A percentile compares a stretch with the other conserved stretches of the same genome.
phyloP scores from a whole-genome alignment of 2,329 filamentous ascomycete species.

The Fusarium armeniacum region DNA sequence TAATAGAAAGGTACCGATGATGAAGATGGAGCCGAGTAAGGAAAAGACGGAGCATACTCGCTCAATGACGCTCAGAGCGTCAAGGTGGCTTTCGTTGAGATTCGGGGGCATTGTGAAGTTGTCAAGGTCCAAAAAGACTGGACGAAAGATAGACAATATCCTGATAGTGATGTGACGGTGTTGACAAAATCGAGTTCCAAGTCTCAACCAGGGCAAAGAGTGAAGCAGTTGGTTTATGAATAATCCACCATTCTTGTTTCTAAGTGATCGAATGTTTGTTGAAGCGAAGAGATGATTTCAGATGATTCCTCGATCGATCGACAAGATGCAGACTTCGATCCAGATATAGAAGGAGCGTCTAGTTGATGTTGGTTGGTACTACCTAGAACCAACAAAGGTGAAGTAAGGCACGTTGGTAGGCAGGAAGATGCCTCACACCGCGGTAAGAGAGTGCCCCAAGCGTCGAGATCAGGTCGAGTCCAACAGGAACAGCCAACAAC shows the following conservation, averaged over 20 bases:
- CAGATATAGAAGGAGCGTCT: slow-evolving; percentile 28
- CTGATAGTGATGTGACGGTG: background rate
- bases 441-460: slow-evolving; percentile 3
- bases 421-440: slow-evolving; percentile 1
- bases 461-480: background rate
- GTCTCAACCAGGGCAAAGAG: background rate
- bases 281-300: background rate
- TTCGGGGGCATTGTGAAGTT: slow-evolving; percentile 38
- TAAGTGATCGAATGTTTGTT: slow-evolving; percentile 4
- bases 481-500: background rate
- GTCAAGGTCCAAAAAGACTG: background rate
- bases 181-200: slow-evolving; percentile 6
- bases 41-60: slow-evolving; percentile 79
- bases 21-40: slow-evolving; percentile 77
- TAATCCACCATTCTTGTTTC: slow-evolving; percentile 30
- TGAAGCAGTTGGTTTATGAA: slow-evolving; percentile 14
- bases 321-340: slow-evolving; percentile 6
- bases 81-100: slow-evolving; percentile 57
- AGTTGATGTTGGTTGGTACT: slow-evolving; percentile 3
- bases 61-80: slow-evolving; percentile 73
- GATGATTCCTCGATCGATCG: background rate
- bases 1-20: slow-evolving; percentile 77
- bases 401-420: background rate
- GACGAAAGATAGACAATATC: background rate
- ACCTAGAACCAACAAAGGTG: slow-evolving; percentile 1